A percentile compares a stretch with the other conserved stretches of the same genome.
phyloP scores from a whole-genome alignment of 805 yeast species.

The Cyberlindnera samutprakarnensis region DNA sequence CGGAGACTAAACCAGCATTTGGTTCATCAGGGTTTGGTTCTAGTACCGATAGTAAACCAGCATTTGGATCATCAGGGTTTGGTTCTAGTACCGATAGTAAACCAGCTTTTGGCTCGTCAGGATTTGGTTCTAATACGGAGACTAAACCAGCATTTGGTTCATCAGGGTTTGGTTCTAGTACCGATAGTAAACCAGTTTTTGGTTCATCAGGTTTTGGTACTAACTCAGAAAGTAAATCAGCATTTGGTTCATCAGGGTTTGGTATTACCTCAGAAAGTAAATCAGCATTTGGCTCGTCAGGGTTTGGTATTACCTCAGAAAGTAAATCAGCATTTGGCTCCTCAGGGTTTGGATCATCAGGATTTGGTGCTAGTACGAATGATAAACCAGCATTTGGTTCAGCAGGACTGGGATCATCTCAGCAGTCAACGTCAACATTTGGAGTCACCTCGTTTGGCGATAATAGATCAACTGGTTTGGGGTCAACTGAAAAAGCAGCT shows the following conservation, averaged over 20 bases:
- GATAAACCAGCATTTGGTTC: conserved; percentile 1
- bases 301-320: conserved; percentile 10
- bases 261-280: conserved; percentile 8
- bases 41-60: conserved; percentile 9
- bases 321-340: conserved; percentile 7
- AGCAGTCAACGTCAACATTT: conserved; percentile 2
- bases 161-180: conserved; percentile 17
- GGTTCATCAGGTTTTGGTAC: conserved; percentile 19
- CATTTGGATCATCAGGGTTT: conserved; percentile 11
- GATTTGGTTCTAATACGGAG: conserved; percentile 14
- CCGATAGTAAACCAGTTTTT: conserved; percentile 3
- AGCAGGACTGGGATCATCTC: neutral
- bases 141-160: conserved; percentile 4
- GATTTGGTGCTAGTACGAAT: conserved; percentile 3
- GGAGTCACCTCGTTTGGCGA: neutral
- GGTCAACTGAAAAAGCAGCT: neutral
- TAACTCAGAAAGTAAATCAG: neutral
- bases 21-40: conserved; percentile 17
- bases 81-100: conserved; percentile 5
- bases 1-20: conserved; percentile 1
- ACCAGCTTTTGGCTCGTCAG: conserved; percentile 12
- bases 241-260: conserved; percentile 6
- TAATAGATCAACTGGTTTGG: conserved; percentile 1
- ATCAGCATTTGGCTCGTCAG: conserved; percentile 23
- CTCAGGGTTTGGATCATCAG: conserved; percentile 17